These are phyloP conservation scores for Psilocybe cyanescens DNA, from an alignment of 768 basidiomycete genomes.

Conservation along the genomic window DNA sequence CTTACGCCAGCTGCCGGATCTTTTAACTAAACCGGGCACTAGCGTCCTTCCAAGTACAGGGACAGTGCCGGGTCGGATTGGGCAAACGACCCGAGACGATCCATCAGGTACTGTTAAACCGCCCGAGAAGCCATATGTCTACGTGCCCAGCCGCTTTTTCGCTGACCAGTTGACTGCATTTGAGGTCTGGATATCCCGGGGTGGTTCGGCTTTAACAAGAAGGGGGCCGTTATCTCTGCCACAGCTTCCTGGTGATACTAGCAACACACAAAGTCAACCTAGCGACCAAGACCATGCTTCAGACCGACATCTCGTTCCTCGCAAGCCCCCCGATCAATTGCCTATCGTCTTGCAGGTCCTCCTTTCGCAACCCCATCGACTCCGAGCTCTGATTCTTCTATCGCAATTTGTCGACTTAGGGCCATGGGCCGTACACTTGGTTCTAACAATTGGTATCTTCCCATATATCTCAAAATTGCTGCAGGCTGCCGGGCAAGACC, in stretches of 20 bases:
- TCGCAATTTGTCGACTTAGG: conserved; percentile 98
- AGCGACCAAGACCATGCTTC: conserved; percentile 20
- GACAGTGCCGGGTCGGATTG: conserved; percentile 45
- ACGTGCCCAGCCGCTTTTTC: conserved; percentile 91
- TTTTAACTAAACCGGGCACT: conserved; percentile 52
- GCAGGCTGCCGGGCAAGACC: conserved; percentile 91
- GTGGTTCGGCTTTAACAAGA: conserved; percentile 82
- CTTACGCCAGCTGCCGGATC: conserved; percentile 88
- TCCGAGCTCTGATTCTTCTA: conserved; percentile 92
- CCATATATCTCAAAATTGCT: conserved; percentile 97
- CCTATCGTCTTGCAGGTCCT: conserved; percentile 98
- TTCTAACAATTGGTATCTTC: conserved; percentile 96
- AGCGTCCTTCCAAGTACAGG: conserved; percentile 25
- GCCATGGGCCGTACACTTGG: conserved; percentile 97
- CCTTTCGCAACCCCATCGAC: conserved; percentile 93
- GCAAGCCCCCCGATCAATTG: conserved; percentile 95
- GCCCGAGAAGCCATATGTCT: conserved; percentile 61
- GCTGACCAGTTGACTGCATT: conserved; percentile 96
- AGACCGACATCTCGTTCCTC: conserved; percentile 67
- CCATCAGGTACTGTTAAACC: conserved; percentile 21
- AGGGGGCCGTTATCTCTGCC: conserved; percentile 79
- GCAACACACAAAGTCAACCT: conserved; percentile 1
- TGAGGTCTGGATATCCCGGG: conserved; percentile 97
- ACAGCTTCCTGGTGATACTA: conserved; percentile 18
- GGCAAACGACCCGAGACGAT: conserved; percentile 30